A percentile compares a stretch with the other conserved stretches of the same genome.
phyloP scores from a whole-genome alignment of 2,329 filamentous ascomycete genomes.

The Ascochyta lentis region DNA sequence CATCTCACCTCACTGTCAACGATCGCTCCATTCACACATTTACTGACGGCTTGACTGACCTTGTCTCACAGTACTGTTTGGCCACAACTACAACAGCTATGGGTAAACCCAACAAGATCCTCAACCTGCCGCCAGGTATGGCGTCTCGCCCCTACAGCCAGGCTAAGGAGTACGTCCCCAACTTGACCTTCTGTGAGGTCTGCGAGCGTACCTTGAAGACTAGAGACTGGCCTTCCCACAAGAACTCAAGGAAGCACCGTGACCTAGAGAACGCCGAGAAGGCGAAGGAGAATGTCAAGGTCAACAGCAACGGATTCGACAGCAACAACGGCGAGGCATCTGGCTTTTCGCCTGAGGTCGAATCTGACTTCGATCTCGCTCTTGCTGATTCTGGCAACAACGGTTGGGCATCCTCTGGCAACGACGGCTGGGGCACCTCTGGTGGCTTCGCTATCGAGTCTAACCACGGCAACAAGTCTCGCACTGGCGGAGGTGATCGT shows the following conservation, averaged over 20 bases:
- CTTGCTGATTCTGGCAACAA: conserved; percentile 53
- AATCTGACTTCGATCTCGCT: conserved; percentile 10
- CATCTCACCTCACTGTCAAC: conserved; percentile 8
- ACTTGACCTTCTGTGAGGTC: conserved; percentile 36
- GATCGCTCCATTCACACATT: background rate
- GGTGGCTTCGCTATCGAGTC: conserved; percentile 22
- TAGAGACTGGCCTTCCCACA: conserved; percentile 42
- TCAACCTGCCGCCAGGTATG: conserved; percentile 15
- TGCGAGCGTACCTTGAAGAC: conserved; percentile 42
- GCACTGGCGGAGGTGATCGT: conserved; percentile 25
- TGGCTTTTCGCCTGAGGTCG: conserved; percentile 5
- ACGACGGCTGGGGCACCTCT: conserved; percentile 22
- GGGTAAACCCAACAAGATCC: background rate
- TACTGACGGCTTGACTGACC: conserved; percentile 13
- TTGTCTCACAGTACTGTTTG: conserved; percentile 12
- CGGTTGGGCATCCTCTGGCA: conserved; percentile 23
- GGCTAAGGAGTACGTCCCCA: conserved; percentile 27
- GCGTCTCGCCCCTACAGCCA: conserved; percentile 33
- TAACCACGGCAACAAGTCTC: conserved; percentile 13
- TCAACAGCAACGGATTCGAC: conserved; percentile 6
- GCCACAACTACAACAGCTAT: background rate
- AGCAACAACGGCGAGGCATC: conserved; percentile 17
- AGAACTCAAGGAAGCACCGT: conserved; percentile 43
- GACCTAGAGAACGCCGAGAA: conserved; percentile 28
- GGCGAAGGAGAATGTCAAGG: conserved; percentile 26